phyloP scores from a whole-genome alignment of 1,139 yeast genomes.

The Yamadazyma siamensis region DNA sequence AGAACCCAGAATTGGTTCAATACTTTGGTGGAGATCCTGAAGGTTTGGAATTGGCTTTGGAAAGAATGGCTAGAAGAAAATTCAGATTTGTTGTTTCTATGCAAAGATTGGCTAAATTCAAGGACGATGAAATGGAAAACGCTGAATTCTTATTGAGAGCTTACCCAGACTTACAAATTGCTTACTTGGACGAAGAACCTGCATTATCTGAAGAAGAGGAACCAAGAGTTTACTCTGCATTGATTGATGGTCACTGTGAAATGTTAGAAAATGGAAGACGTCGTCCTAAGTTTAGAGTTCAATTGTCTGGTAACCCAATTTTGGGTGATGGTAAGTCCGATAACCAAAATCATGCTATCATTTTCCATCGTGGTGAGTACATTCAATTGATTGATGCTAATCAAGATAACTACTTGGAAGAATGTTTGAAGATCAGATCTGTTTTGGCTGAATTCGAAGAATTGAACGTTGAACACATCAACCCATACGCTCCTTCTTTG shows the following conservation, averaged over 20 bases:
- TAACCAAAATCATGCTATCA: conserved; percentile 95
- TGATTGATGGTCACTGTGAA: conserved; percentile 98
- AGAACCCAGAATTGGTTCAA: conserved; percentile 97
- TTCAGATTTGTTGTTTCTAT: conserved; percentile 95
- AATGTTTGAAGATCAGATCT: conserved; percentile 95
- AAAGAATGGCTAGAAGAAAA: conserved; percentile 99
- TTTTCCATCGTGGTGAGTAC: conserved; percentile 98
- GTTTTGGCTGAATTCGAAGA: conserved; percentile 98
- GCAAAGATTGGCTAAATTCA: conserved; percentile 97
- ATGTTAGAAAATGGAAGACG: conserved; percentile 97
- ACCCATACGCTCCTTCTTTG: conserved; percentile 70
- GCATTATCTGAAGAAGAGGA: conserved; percentile 93
- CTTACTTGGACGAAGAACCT: conserved; percentile 93
- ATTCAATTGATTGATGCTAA: conserved; percentile 97
- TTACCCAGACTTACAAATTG: conserved; percentile 97
- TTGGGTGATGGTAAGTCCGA: conserved; percentile 99
- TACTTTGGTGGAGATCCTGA: conserved; percentile 99
- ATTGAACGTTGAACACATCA: conserved; percentile 79
- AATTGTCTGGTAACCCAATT: conserved; percentile 97
- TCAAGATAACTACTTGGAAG: conserved; percentile 97
- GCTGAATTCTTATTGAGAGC: conserved; percentile 98
- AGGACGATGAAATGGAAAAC: conserved; percentile 96
- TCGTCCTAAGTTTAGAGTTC: conserved; percentile 97
- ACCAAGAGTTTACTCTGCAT: conserved; percentile 93
- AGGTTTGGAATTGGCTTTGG: conserved; percentile 89